Evolutionary conservation across 441 rosid genomes (phyloP).

Genomic region (Adansonia grandidieri): DNA sequence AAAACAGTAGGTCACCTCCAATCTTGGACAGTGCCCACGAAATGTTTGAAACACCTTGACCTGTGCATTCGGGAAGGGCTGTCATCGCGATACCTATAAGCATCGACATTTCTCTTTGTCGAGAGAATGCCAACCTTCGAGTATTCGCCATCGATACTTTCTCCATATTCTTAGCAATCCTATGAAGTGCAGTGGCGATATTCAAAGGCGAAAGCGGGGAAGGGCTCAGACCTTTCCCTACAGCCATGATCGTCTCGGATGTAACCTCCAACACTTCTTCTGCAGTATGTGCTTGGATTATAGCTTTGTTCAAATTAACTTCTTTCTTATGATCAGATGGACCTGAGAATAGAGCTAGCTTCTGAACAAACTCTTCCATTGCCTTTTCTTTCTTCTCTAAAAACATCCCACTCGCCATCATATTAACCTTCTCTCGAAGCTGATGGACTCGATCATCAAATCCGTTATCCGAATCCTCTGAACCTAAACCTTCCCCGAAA

Average conservation of each 20-base stretch:
- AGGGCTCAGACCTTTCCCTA: slow-evolving; percentile 87
- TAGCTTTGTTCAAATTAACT: slow-evolving; percentile 68
- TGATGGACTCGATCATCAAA: slow-evolving; percentile 39
- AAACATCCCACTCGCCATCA: slow-evolving; percentile 69
- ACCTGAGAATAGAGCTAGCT: slow-evolving; percentile 72
- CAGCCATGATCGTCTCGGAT: slow-evolving; percentile 75
- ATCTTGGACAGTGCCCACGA: slow-evolving; percentile 94
- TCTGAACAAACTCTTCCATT: slow-evolving; percentile 68
- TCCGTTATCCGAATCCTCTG: slow-evolving; percentile 33
- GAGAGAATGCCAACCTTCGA: slow-evolving; percentile 75
- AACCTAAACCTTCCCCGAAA: slow-evolving; percentile 41
- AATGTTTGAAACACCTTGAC: slow-evolving; percentile 92
- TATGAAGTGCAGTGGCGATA: slow-evolving; percentile 83
- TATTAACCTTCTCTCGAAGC: slow-evolving; percentile 55
- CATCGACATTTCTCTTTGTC: slow-evolving; percentile 93
- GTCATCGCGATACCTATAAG: slow-evolving; percentile 87
- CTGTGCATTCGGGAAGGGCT: slow-evolving; percentile 84
- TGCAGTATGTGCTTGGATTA: slow-evolving; percentile 79
- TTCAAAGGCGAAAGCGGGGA: slow-evolving; percentile 81
- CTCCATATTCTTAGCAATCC: slow-evolving; percentile 97
- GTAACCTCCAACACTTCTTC: slow-evolving; percentile 74
- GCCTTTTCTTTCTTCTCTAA: slow-evolving; percentile 65
- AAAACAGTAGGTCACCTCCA: slow-evolving; percentile 84
- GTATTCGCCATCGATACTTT: slow-evolving; percentile 75
- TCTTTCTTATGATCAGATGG: slow-evolving; percentile 84